phyloP scores from a whole-genome alignment of 106 monocot species.

The Gastrodia elata region DNA sequence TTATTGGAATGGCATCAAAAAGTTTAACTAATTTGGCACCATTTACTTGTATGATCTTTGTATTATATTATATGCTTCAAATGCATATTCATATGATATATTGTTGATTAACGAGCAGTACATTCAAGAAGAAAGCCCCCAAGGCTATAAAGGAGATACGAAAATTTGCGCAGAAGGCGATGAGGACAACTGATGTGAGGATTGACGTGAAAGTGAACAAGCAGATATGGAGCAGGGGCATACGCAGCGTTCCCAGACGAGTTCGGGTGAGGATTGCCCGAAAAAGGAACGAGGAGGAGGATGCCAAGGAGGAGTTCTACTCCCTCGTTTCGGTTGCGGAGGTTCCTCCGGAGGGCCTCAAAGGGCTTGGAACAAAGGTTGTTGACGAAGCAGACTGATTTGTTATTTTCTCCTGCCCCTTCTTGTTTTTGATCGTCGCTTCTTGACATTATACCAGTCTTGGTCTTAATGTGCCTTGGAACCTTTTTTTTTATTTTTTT shows the following conservation, averaged over 20 bases:
- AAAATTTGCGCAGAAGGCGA: slow-evolving; percentile 53
- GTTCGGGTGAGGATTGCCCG: slow-evolving; percentile 43
- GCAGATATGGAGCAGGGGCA: slow-evolving; percentile 50
- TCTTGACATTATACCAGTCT: too few relatives aligned
- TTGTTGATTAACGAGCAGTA: slow-evolving; percentile 12
- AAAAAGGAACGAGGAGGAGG: slow-evolving; percentile 54
- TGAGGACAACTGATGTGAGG: slow-evolving; percentile 43
- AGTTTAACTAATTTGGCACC: too few relatives aligned
- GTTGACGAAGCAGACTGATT: slow-evolving; percentile 36
- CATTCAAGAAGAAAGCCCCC: slow-evolving; percentile 59
- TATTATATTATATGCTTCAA: not conserved
- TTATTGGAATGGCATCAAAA: too few relatives aligned
- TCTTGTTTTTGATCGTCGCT: too few relatives aligned
- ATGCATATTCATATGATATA: not conserved
- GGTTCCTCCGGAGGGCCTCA: slow-evolving; percentile 42
- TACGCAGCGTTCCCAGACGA: slow-evolving; percentile 44
- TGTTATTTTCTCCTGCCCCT: not conserved
- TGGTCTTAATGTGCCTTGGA: too few relatives aligned
- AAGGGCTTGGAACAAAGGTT: slow-evolving; percentile 45
- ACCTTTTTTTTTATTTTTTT: too few relatives aligned
- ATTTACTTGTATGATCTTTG: not conserved
- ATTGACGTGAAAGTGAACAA: slow-evolving; percentile 56
- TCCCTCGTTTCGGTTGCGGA: slow-evolving; percentile 47
- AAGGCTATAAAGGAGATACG: slow-evolving; percentile 49
- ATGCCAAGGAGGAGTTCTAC: slow-evolving; percentile 60